These are phyloP conservation scores for Nicotiana paniculata DNA, from an alignment of 257 asterid genomes.

Conservation along the genomic window DNA sequence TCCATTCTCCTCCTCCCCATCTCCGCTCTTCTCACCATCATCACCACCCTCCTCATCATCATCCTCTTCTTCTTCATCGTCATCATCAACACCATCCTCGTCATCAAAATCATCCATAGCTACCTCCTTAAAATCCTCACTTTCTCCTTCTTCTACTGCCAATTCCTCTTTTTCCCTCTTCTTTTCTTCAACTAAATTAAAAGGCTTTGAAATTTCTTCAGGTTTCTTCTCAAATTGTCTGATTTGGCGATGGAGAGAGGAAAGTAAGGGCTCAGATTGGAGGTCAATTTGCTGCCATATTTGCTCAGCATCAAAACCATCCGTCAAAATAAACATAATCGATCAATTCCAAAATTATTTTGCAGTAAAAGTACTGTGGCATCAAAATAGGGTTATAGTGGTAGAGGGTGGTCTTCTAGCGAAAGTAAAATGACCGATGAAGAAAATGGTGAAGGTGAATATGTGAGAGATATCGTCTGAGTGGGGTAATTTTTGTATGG, in stretches of 20 bases:
- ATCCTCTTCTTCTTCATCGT: slow-evolving; percentile 10
- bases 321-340: slow-evolving; percentile 14
- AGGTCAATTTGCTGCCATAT: slow-evolving; percentile 96
- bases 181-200: slow-evolving; percentile 25
- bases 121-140: slow-evolving; percentile 30
- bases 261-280: slow-evolving; percentile 61
- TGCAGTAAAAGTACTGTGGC: no score
- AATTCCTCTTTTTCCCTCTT: background rate
- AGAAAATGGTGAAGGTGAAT: no score
- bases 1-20: slow-evolving; percentile 9
- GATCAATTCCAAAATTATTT: no score
- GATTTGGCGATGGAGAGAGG: slow-evolving; percentile 56
- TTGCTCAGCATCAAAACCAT: slow-evolving; percentile 72
- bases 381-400: no score
- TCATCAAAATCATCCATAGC: slow-evolving; percentile 19
- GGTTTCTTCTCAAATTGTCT: slow-evolving; percentile 66
- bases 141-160: slow-evolving; percentile 23
- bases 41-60: slow-evolving; percentile 17
- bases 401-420: no score
- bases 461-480: no score
- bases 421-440: no score
- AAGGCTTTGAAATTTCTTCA: slow-evolving; percentile 31
- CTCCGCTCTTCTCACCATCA: slow-evolving; percentile 20
- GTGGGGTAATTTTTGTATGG: no score
- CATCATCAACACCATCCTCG: slow-evolving; percentile 18